Base-by-base conservation (phyloP, 2,329 filamentous ascomycete genomes). In the Colletotrichum lentis region DNA sequence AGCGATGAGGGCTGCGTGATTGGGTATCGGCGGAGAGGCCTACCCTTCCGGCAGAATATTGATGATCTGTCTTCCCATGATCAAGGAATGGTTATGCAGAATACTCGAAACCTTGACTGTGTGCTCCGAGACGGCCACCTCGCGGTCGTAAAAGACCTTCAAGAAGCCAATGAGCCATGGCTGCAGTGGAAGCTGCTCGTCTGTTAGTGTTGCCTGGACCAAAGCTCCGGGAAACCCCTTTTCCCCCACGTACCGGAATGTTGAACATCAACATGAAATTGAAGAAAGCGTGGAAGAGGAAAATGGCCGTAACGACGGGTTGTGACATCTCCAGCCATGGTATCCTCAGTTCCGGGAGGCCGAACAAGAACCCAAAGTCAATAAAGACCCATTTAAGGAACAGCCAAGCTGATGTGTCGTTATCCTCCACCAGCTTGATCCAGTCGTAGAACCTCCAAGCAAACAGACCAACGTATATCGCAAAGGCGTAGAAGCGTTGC, bases 321-420 rank as follows among this genome's bases (percentile, higher is more conserved):
- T 92, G 91, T 50, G 92, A 93, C 82, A 95, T 93, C 82, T 98
- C 94, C 67, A 99, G 84, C 96, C 96, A 99, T 67, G 96, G 96
- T 85, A 99, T 97, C 77, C 92, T 89, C 73, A 99, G 79, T 72
- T 91, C 87, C 20, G 96, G 95, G 62, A 99, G 81, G 8, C 92
- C 92, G 77, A 96, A 97, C 71, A 98, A 84, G 77, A 94, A 97
- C 27, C 91, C 80, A 69, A 92, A 91, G 80, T 99, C 96, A 71
- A 99, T 87, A 66, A 89, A 84, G 70, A 92, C 87, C 96, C 96
- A 99, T 86, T 98, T 99, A 75, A 97, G 82, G 76, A 97, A 97
- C 56, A 95, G 85, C 86, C 89, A 91, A 70, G 96, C 90, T n/a
- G 94, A 97, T 74, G 93, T 90, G 67, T 92, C 88, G 71, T 96